Conservation (phyloP, 495 filamentous ascomycete genomes). For the Penicillium diatomitis region DNA sequence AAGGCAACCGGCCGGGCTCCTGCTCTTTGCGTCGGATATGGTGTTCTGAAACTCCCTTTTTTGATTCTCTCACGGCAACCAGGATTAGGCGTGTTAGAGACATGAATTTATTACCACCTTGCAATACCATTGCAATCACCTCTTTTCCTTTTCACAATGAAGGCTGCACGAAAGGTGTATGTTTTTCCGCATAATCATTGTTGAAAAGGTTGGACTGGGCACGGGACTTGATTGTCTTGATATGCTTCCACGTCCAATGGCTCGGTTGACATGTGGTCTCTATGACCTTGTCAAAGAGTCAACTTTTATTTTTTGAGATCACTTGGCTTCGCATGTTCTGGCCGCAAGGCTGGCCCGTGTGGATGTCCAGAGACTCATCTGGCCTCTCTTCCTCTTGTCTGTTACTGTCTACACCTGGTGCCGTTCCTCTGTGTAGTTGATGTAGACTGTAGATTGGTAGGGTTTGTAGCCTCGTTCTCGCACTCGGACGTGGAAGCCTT, state of each 20-base stretch:
- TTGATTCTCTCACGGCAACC: slow-evolving; percentile 33
- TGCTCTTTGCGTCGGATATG: slow-evolving; percentile 24
- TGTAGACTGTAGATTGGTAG: not conserved
- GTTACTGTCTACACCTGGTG: slow-evolving; percentile 19
- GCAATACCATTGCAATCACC: slow-evolving; percentile 18
- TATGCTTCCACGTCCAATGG: slow-evolving; percentile 3
- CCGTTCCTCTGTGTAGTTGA: slow-evolving; percentile 13
- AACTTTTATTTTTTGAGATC: no score
- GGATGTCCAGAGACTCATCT: slow-evolving; percentile 9
- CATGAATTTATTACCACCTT: slow-evolving; percentile 33
- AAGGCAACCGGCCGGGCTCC: slow-evolving; percentile 13
- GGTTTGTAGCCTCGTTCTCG: no score
- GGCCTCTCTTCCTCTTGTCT: slow-evolving; percentile 22
- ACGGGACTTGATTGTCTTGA: slow-evolving; percentile 5
- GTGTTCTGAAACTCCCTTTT: slow-evolving; percentile 17
- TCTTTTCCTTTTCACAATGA: slow-evolving; percentile 39
- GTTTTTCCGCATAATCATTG: slow-evolving; percentile 44
- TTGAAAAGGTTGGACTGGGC: slow-evolving; percentile 27
- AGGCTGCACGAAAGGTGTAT: slow-evolving; percentile 39
- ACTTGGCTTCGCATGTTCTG: no score
- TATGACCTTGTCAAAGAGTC: slow-evolving; percentile 17
- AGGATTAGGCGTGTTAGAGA: slow-evolving; percentile 40
- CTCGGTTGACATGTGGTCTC: slow-evolving; percentile 16
- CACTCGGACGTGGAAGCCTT: no score
- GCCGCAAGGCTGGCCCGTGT: not conserved